phyloP scores from a whole-genome alignment of 2,329 filamentous ascomycete genomes.

The Aspergillus sp. region DNA sequence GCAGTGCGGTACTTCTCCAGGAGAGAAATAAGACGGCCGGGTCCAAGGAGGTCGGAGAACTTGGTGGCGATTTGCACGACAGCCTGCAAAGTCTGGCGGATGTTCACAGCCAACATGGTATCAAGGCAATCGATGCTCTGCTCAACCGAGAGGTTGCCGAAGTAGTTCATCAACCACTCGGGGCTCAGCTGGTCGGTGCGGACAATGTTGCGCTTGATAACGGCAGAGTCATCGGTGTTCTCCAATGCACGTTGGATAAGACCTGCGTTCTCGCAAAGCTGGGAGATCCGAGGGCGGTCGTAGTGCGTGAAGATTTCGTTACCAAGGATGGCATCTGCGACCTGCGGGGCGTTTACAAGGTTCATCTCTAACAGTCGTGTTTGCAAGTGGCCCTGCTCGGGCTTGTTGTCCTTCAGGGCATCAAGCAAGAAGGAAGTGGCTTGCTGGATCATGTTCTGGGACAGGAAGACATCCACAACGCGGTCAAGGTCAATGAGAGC shows the following conservation, averaged over 20 bases:
- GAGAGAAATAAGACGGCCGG: slow-evolving; percentile 81
- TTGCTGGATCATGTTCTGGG: slow-evolving; percentile 95
- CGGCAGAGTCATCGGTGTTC: slow-evolving; percentile 83
- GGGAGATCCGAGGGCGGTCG: slow-evolving; percentile 80
- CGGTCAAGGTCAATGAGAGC: slow-evolving; percentile 87
- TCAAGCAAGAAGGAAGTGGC: slow-evolving; percentile 97
- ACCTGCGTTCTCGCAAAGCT: slow-evolving; percentile 87
- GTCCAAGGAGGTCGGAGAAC: slow-evolving; percentile 88
- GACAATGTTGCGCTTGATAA: slow-evolving; percentile 85
- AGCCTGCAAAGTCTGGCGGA: slow-evolving; percentile 90
- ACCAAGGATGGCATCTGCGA: slow-evolving; percentile 92
- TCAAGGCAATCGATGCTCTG: slow-evolving; percentile 91
- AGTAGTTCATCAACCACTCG: slow-evolving; percentile 89
- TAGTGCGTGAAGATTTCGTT: slow-evolving; percentile 99
- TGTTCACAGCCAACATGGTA: slow-evolving; percentile 93
- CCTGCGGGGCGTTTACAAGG: slow-evolving; percentile 88
- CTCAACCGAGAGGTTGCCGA: slow-evolving; percentile 89
- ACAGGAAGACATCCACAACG: slow-evolving; percentile 95
- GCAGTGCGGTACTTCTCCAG: slow-evolving; percentile 97
- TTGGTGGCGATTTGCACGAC: slow-evolving; percentile 96
- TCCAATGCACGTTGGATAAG: slow-evolving; percentile 82
- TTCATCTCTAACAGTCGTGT: slow-evolving; percentile 98
- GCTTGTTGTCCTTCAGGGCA: slow-evolving; percentile 87
- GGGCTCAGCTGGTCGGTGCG: slow-evolving; percentile 77
- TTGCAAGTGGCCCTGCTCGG: slow-evolving; percentile 87